phyloP scores from a whole-genome alignment of 2,329 filamentous ascomycete species.

The Fusarium odoratissimum region DNA sequence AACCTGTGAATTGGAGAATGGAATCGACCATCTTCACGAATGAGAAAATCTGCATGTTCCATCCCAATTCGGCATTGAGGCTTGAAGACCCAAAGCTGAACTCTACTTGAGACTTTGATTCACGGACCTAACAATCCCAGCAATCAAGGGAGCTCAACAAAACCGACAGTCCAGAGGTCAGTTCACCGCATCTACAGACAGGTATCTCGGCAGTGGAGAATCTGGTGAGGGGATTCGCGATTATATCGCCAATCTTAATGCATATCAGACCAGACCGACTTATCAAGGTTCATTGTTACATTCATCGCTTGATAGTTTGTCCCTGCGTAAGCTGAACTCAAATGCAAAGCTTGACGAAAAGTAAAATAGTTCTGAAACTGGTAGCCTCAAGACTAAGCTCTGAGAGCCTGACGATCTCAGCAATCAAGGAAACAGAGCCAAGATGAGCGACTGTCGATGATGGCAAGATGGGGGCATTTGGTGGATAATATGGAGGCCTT shows the following conservation, averaged over 20 bases:
- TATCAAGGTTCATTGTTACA: background rate
- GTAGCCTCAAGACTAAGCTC: background rate
- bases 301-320: background rate
- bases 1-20: slow-evolving; percentile 9
- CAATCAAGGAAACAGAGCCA: background rate
- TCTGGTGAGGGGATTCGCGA: slow-evolving; percentile 1
- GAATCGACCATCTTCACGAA: slow-evolving; percentile 8
- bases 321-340: slow-evolving; percentile 32
- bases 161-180: background rate
- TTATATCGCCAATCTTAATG: slow-evolving; percentile 8
- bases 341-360: slow-evolving; percentile 3
- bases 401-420: background rate
- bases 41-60: background rate
- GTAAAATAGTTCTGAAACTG: background rate
- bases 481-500: slow-evolving; percentile 28
- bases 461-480: slow-evolving; percentile 15
- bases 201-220: background rate
- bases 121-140: background rate
- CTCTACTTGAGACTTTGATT: slow-evolving; percentile 3
- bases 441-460: background rate
- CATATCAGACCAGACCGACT: slow-evolving; percentile 1
- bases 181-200: background rate
- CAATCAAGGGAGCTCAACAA: background rate
- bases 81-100: slow-evolving; percentile 27
- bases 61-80: slow-evolving; percentile 10